These are phyloP conservation scores for Blepharisma stoltei DNA, from an alignment of 73 alveolate genomes.

Conservation along the genomic window DNA sequence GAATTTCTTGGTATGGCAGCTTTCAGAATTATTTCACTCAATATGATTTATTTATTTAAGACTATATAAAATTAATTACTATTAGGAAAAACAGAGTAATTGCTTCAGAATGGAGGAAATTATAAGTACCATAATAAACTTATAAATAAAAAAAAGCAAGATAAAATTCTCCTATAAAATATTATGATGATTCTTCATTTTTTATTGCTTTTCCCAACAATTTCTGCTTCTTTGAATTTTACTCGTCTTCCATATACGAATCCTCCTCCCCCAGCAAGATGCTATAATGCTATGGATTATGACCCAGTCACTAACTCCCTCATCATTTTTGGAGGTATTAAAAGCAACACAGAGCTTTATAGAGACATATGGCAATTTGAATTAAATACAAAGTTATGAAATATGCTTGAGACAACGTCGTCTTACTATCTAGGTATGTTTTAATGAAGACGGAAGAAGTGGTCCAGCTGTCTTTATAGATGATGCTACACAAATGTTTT, in stretches of 20 bases:
- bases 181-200: too few relatives aligned
- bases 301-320: background rate
- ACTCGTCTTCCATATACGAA: background rate
- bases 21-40: too few relatives aligned
- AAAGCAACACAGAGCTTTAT: background rate
- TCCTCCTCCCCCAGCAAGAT: constrained; percentile 17
- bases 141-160: too few relatives aligned
- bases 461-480: background rate
- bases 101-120: too few relatives aligned
- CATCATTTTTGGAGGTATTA: constrained; percentile 11
- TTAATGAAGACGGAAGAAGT: background rate
- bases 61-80: too few relatives aligned
- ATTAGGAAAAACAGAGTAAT: too few relatives aligned
- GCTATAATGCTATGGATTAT: background rate
- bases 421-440: background rate
- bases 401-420: background rate
- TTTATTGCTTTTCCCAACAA: too few relatives aligned
- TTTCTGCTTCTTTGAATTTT: too few relatives aligned
- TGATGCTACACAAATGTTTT: background rate
- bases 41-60: too few relatives aligned
- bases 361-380: background rate
- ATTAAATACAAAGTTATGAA: background rate
- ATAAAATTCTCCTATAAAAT: too few relatives aligned
- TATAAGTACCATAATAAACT: too few relatives aligned
- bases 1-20: too few relatives aligned